Evolutionary conservation across 305 asterid species (phyloP), one percentile per base, ranked within the genome.

Genomic region (Fraxinus angustifolia): DNA sequence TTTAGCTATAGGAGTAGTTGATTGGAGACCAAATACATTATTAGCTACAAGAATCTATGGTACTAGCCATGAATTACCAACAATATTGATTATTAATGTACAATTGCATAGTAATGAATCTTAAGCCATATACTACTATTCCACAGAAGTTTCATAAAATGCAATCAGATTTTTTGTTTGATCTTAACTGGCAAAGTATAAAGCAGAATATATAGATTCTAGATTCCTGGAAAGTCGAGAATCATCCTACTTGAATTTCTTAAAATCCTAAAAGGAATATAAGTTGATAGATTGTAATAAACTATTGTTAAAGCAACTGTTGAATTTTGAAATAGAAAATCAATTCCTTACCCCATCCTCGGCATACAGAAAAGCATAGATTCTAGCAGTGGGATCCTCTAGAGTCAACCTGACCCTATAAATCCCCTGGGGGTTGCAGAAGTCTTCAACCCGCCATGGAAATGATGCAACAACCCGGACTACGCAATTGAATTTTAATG

Each of bases 311-410:
- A 73, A 11, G 80, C 77, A 68, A 48, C 73, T 10, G 35, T 3
- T 65, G 34, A 26, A 8, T 65, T 8, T 8, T 35, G 34, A 68
- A 14, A 58, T 14, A 21, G 26, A 80, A 7, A 17, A 26, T 36
- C 12, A 35, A 73, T 14, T 73, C 21, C 40, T 87, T 90, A 94
- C 97, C 94, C 92, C 97, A 80, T 94, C 97, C 62, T 92, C 95
- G 6, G 84, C 90, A 79, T 84, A 93, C 56, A 94, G 82, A 81
- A 78, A 90, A 85, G 98, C 97, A 77, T 91, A 94, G 82, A 93
- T 82, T 89, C 97, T 88, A 75, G 96, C 92, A 72, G 98, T 94
- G 30, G 98, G 97, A 80, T 94, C 98, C 88, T 94, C 98, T 38
- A 94, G 87, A 70, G 97, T 94, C 80, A 94, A 79, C 85, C 93